phyloP scores from a whole-genome alignment of 129 eudicot genomes.

The Ambrosia artemisiifolia region DNA sequence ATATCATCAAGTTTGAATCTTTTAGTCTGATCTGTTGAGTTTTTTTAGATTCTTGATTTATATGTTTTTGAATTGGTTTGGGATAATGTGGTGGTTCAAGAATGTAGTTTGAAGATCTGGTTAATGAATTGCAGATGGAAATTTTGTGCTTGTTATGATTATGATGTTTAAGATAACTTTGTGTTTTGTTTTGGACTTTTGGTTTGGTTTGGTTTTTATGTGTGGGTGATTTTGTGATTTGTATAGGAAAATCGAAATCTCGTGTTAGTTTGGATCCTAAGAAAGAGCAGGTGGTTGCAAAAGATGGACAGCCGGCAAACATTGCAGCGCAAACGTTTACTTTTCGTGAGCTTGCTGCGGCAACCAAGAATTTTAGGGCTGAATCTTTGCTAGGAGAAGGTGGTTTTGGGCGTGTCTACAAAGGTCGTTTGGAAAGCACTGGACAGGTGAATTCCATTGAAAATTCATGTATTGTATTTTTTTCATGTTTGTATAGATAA shows the following conservation, averaged over 20 bases:
- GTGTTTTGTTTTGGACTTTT: not conserved
- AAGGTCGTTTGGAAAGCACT: slow-evolving; percentile 74
- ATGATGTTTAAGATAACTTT: not conserved
- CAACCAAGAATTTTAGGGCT: slow-evolving; percentile 78
- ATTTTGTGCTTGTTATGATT: not conserved
- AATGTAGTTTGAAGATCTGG: slow-evolving; percentile 30
- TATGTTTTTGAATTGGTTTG: slow-evolving; percentile 11
- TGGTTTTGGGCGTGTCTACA: slow-evolving; percentile 88
- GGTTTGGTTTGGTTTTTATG: not conserved
- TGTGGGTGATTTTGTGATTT: slow-evolving; percentile 10
- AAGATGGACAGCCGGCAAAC: slow-evolving; percentile 72
- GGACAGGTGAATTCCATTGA: slow-evolving; percentile 58
- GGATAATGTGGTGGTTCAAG: slow-evolving; percentile 22
- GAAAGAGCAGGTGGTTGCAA: slow-evolving; percentile 59
- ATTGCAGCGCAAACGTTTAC: slow-evolving; percentile 94
- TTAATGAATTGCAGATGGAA: not conserved
- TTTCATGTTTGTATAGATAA: not conserved
- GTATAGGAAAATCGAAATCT: slow-evolving; percentile 60
- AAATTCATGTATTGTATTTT: not conserved
- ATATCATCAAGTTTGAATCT: not conserved
- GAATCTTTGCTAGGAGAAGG: slow-evolving; percentile 87
- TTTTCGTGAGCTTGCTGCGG: slow-evolving; percentile 91
- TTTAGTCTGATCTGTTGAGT: slow-evolving; percentile 37
- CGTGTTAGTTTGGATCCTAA: slow-evolving; percentile 58
- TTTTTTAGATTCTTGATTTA: slow-evolving; percentile 16